Base-by-base conservation (phyloP, 352 stramenopile species). In the Globisporangium alternatum region DNA sequence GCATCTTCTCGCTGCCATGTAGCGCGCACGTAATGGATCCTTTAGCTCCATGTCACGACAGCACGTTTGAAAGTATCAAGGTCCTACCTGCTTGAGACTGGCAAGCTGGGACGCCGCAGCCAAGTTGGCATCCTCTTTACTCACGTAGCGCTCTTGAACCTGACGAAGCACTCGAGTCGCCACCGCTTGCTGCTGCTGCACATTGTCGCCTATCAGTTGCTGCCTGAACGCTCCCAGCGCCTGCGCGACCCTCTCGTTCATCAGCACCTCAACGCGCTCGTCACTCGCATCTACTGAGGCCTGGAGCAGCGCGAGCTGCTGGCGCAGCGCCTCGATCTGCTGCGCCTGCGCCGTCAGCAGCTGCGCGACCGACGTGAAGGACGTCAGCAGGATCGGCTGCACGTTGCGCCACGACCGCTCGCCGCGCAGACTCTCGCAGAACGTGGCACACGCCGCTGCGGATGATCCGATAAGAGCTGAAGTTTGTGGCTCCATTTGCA, bases 371-470 rank as follows among this genome's bases (percentile, higher is more conserved):
- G 68, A 43, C 17, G 28, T 47, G n/a, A 93, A 78, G 13, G 77
- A 75, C 43, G 68, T 65, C 2, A 70, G 66, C 22, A 93, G 56
- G 17, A 85, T 72, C 9, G 60, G 49, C 56, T 91, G 84, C 41
- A 90, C 75, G 55, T 93, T 93, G 28, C 73, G 60, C 84, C 82
- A 91, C 41, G 80, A 71, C 41, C 78, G 72, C 55, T 87, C 80
- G 33, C 56, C 72, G 13, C 69, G 54, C 19, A 92, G 61, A 64
- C 57, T 77, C 15, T 55, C 61, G 9, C 17, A 35, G 41, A 81
- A 63, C 1, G 45, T 41, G 12, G 35, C 35, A 9, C 35, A 41
- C 35, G 35, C 35, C 7, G 35, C 35, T 12, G 33, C 12, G 8
- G 33, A 39, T 39, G 33, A 39, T 12, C 1, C 33, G 3, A 17